Evolutionary conservation across 2,329 filamentous ascomycete species (phyloP).

Genomic region (Neurospora crassa): DNA sequence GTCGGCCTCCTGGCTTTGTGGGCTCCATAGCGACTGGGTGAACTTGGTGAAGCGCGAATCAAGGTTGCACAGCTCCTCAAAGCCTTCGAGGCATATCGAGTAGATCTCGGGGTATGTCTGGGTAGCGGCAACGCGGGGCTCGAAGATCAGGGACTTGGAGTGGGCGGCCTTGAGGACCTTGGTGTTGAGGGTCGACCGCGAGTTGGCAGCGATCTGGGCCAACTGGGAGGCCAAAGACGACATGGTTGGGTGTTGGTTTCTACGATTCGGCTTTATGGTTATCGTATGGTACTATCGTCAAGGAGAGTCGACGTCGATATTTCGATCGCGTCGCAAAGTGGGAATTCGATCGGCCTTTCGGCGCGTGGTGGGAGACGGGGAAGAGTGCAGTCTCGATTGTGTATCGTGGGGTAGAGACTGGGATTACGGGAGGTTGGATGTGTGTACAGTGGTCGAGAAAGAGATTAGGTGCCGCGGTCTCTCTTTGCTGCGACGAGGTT

Average conservation of each 20-base stretch:
- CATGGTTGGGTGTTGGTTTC: constrained; percentile 4
- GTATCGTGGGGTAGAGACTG: neutral
- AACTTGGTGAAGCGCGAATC: constrained; percentile 73
- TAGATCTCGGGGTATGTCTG: constrained; percentile 90
- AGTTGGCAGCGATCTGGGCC: constrained; percentile 81
- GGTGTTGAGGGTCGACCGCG: constrained; percentile 81
- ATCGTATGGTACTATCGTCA: neutral
- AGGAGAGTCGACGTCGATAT: neutral
- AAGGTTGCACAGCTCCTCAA: constrained; percentile 80
- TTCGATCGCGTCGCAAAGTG: neutral
- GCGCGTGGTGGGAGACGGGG: neutral
- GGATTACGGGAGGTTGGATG: neutral
- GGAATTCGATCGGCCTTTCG: neutral
- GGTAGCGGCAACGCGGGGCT: constrained; percentile 69
- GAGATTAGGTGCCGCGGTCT: neutral
- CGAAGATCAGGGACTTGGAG: constrained; percentile 91
- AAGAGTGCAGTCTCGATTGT: neutral
- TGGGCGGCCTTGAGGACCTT: constrained; percentile 89
- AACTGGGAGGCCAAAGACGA: constrained; percentile 85
- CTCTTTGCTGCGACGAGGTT: neutral
- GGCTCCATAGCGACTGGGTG: constrained; percentile 74
- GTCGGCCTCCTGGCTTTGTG: constrained; percentile 85
- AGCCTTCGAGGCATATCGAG: constrained; percentile 78
- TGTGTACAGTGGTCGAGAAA: neutral
- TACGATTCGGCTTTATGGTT: neutral